Base-by-base conservation (phyloP, 2,329 filamentous ascomycete genomes). In the Aspergillus sp. region DNA sequence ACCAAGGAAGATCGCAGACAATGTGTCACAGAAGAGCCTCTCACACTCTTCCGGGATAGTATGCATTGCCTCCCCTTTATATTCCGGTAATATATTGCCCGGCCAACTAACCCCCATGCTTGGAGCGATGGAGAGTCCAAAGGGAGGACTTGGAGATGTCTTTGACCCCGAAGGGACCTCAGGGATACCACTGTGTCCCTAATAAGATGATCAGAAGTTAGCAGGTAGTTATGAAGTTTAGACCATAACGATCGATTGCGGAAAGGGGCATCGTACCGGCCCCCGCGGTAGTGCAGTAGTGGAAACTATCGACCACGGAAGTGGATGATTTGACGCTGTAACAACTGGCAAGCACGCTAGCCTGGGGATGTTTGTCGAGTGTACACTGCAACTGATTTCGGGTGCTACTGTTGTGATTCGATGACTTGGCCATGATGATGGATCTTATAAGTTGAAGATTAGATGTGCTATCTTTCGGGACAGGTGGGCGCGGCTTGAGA, bases 31-130 rank as follows among this genome's bases (percentile, higher is more conserved):
- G 87, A 97, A 96, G 89, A 97, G 94, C 86, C 93, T 97, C 92
- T 97, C 93, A 97, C 93, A 96, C 91, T 97, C 92, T 92, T 90
- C 92, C 91, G 90, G 92, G 86, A 97, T 96, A 84, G 89, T 89
- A 82, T 91, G 88, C 90, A 91, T 88, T 89, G 92, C 92, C 92
- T 92, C 92, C 91, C 90, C 90, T 89, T 79, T 81, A 72, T 78
- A 76, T 78, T 79, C 79, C 74, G 68, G 67, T 66, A 68, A 67
- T 63, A 65, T 68, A 41, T 67, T 70, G 54, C 68, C 70, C 59
- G 74, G 63, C 68, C 65, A 72, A 65, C 61, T 68, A 78, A 88
- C 84, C 81, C 89, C 84, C 62, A 73, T 70, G 81, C 88, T 86
- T 76, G 85, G 83, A 76, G 86, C 83, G 74, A 85, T 87, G 75